phyloP scores from a whole-genome alignment of 306 rosid species.

The Boehmeria nivea region DNA sequence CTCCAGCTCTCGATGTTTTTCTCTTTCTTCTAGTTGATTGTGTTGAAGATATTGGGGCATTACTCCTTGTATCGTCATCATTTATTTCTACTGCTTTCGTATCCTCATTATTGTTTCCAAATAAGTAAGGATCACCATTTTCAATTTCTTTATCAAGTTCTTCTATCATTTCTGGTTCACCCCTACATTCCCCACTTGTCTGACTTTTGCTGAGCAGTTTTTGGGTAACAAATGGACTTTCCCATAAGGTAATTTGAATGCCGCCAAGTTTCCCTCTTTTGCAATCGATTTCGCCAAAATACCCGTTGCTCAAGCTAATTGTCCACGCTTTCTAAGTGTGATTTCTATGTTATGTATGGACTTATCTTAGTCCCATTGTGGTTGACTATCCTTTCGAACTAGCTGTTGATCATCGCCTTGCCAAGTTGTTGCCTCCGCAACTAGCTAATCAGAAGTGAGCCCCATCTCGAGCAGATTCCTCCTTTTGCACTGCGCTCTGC shows the following conservation, averaged over 20 bases:
- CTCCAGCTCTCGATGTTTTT: too few species aligned
- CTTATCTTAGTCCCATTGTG: too few species aligned
- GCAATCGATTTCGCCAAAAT: neutral
- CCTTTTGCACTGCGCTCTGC: too few species aligned
- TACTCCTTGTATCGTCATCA: too few species aligned
- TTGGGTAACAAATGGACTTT: neutral
- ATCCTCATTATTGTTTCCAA: too few species aligned
- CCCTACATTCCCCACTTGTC: neutral
- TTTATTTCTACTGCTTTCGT: too few species aligned
- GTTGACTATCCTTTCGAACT: too few species aligned
- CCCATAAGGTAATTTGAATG: neutral
- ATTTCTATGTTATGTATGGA: constrained; percentile 1
- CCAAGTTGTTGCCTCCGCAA: neutral
- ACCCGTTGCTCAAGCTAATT: neutral
- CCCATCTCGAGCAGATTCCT: too few species aligned
- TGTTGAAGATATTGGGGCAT: too few species aligned
- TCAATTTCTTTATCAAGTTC: too few species aligned
- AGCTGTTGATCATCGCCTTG: neutral
- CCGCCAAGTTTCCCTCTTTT: neutral
- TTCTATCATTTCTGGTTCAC: neutral
- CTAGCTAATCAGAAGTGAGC: neutral
- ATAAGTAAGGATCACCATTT: too few species aligned
- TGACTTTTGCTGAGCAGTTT: neutral
- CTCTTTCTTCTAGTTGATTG: too few species aligned
- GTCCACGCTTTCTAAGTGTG: neutral